Evolutionary conservation across 345 rosid species (phyloP).

Genomic region (Passiflora organensis): DNA sequence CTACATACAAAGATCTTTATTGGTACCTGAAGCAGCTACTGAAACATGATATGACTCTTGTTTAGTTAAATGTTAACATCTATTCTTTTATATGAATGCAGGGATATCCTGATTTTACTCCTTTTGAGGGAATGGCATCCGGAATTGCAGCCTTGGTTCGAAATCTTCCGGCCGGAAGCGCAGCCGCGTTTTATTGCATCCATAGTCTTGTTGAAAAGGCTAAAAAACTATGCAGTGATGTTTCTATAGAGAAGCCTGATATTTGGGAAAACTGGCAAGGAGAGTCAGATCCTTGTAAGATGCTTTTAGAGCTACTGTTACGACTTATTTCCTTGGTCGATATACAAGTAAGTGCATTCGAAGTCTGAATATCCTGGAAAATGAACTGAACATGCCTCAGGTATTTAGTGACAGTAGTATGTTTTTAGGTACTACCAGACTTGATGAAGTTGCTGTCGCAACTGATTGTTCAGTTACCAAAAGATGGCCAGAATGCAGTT

Average conservation of each 20-base stretch:
- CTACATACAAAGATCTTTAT: constrained; percentile 77
- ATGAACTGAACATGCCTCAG: no score
- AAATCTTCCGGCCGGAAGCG: constrained; percentile 92
- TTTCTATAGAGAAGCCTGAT: constrained; percentile 24
- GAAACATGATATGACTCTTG: constrained; percentile 2
- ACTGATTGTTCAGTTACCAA: constrained; percentile 55
- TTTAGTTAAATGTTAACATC: constrained; percentile 1
- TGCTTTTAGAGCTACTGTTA: constrained; percentile 66
- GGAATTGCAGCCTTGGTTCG: constrained; percentile 79
- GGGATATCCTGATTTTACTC: constrained; percentile 77
- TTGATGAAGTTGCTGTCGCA: constrained; percentile 79
- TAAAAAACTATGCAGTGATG: constrained; percentile 36
- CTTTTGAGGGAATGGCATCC: constrained; percentile 95
- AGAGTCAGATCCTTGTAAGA: constrained; percentile 51
- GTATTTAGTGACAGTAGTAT: no score
- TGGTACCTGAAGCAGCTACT: constrained; percentile 38
- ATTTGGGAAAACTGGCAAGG: constrained; percentile 57
- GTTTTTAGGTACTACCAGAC: constrained; percentile 45
- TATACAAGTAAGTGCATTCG: constrained; percentile 55
- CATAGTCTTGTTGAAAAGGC: constrained; percentile 71
- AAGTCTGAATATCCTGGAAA: no score
- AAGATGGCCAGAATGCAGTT: constrained; percentile 67
- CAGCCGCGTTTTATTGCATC: constrained; percentile 70
- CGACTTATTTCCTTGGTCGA: constrained; percentile 75
- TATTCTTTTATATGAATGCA: constrained; percentile 26